Base-by-base conservation (phyloP, 2,329 filamentous ascomycete species). In the Apiospora saccharicola region DNA sequence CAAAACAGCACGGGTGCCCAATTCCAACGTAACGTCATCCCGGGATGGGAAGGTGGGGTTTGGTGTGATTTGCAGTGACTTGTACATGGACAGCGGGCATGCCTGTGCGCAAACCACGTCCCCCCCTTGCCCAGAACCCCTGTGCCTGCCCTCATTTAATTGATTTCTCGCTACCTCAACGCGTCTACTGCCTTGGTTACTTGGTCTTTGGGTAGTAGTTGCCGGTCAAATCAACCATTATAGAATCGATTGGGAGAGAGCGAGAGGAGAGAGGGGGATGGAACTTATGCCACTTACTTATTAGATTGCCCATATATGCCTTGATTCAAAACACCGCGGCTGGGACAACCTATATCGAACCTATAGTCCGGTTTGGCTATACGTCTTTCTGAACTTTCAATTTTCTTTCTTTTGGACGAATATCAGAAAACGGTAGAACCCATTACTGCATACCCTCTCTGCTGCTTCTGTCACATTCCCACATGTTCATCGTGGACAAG, bases 21-120 rank as follows among this genome's bases (percentile, higher is more conserved):
- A 61, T 61, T 61, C 57, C 34, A 64, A 22, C 3, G 57, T 41
- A 64, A 64, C 34, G 30, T 64, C 57, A 64, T 64, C 57, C 57
- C 57, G 57, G 57, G 57, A 64, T n/a, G 22, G 57, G 57, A 64
- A 64, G 57, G 57, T 64, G 57, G 57, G 57, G 57, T 41, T 41
- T 8, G 30, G 24, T 34, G 57, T 12, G 57, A 37, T 64, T 64
- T 37, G 10, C 30, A 37, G 30, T 61, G 51, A 57, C 51, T 57
- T 57, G 51, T 57, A 57, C 51, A 57, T 8, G 14, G 24, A 57
- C 49, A 53, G 49, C 49, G 26, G 26, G 51, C 51, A 10, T 30
- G 26, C 51, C 51, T 57, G 51, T 34, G 49, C 49, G 14, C 13
- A 47, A 22, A 47, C n/a, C 6, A 6, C 10, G 24, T 24, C 51